Percentiles rank a stretch among this genome's conserved stretches.
These are phyloP conservation scores for Platismatia glauca DNA, from an alignment of 495 filamentous ascomycete genomes.

Conservation along the genomic window DNA sequence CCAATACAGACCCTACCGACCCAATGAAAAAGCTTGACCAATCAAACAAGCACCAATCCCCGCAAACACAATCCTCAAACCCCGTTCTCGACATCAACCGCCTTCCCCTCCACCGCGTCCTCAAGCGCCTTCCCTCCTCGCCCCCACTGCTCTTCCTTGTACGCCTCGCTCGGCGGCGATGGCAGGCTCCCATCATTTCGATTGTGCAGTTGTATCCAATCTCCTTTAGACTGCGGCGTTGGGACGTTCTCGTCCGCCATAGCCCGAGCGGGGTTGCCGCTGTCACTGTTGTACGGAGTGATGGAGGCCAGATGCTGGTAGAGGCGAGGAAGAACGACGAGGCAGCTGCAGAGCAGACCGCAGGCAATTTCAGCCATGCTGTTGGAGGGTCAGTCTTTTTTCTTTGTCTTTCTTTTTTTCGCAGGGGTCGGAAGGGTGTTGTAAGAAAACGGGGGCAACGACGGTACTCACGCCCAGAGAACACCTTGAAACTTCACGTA, in stretches of 20 bases:
- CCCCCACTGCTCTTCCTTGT: not conserved
- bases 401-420: not conserved
- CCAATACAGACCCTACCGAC: no score
- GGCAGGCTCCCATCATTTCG: not conserved
- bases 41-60: not conserved
- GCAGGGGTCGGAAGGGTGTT: not conserved
- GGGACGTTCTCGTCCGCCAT: not conserved
- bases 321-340: constrained; percentile 15
- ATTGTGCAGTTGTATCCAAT: not conserved
- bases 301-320: constrained; percentile 3
- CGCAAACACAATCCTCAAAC: not conserved
- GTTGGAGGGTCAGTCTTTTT: not conserved
- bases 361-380: constrained; percentile 14
- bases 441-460: not conserved
- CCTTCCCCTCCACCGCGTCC: not conserved
- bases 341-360: constrained; percentile 15
- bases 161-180: not conserved
- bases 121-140: not conserved
- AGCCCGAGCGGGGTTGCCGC: not conserved
- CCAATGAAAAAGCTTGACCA: no score
- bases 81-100: not conserved
- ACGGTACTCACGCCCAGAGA: constrained; percentile 16
- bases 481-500: constrained; percentile 9
- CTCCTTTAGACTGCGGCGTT: not conserved
- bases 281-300: not conserved